Evolutionary conservation across 495 filamentous ascomycete species (phyloP).

Genomic region (Amphirosellinia nigrospora): DNA sequence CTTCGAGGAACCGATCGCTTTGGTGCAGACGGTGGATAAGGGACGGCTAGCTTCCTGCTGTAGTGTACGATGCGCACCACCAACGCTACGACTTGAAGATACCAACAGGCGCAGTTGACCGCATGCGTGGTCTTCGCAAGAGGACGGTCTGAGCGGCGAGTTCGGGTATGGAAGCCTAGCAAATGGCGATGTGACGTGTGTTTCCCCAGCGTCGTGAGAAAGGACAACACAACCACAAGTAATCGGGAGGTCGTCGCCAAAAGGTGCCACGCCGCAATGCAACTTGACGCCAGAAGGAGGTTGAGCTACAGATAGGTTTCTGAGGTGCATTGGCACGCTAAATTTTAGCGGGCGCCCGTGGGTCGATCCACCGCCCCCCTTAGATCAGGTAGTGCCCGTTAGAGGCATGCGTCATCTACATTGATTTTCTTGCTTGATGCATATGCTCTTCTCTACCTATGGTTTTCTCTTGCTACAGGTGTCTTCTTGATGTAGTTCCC

Average conservation of each 20-base stretch:
- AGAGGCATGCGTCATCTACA: not conserved
- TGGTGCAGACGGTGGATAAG: not conserved
- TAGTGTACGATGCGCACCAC: conserved; percentile 1
- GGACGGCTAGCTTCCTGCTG: not conserved
- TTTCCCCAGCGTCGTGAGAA: not conserved
- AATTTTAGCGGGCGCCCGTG: not conserved
- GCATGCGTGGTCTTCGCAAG: not conserved
- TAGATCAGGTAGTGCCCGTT: not conserved
- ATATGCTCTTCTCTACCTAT: not conserved
- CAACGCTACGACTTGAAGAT: not conserved
- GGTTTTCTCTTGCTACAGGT: no score
- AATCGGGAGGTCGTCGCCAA: conserved; percentile 12
- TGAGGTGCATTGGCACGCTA: conserved; percentile 18
- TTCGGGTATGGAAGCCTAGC: no score
- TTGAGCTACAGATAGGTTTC: conserved; percentile 15
- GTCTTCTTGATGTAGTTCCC: no score
- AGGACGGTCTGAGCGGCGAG: no score
- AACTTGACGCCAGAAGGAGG: conserved; percentile 8
- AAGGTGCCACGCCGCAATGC: conserved; percentile 21
- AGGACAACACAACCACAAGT: conserved; percentile 13
- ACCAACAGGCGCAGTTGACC: not conserved
- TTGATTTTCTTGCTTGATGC: not conserved
- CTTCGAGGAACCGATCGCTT: not conserved
- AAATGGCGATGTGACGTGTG: not conserved
- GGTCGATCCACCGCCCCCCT: not conserved